Evolutionary conservation across 768 basidiomycete genomes (phyloP), one percentile per base, ranked within the genome.

Genomic region (Artomyces pyxidatus): DNA sequence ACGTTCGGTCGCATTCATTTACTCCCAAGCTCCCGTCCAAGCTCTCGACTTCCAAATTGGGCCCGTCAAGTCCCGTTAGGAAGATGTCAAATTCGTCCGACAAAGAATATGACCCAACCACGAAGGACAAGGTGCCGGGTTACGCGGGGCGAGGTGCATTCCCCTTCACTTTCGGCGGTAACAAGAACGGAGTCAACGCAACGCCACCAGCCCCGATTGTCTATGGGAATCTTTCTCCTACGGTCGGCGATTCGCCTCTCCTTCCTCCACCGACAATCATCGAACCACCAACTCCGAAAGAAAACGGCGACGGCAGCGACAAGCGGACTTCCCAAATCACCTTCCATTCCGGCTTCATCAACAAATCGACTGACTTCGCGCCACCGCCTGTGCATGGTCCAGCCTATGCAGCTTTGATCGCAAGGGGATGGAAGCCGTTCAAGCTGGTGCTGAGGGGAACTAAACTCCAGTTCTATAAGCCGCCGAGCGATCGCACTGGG

Each of bases 401-500:
- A 28, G 51, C 61, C 14, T 65, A 63, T 28, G 56, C 58, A 53
- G 45, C 58, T 8, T 54, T 52, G 6, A 51, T 55, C 17, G 56
- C 62, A 17, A 89, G 89, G 56, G 80, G 80, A 0, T 94, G 91
- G 91, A 93, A 92, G 61, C 79, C 87, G 4, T 88, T 77, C 70
- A 91, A 92, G 63, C 73, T 85, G 39, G 84, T 89, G 56, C 68
- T 94, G 23, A 85, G 88, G 59, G 91, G 90, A 6, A 78, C 84
- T 11, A 93, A 93, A 63, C 58, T 94, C 42, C 84, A 86, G 63
- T 86, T 93, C 59, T 91, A 87, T 63, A 94, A 93, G 59, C 80
- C 88, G 0, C 88, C 90, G 0, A 71, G 74, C 25, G 90, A 93
- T 54, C 71, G 81, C 48, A 68, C 65, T 21, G 66, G 70, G 2